A percentile compares a stretch with the other conserved stretches of the same genome.
These are phyloP conservation scores for Hirschfeldia incana DNA, from an alignment of 345 rosid species.

Conservation along the genomic window DNA sequence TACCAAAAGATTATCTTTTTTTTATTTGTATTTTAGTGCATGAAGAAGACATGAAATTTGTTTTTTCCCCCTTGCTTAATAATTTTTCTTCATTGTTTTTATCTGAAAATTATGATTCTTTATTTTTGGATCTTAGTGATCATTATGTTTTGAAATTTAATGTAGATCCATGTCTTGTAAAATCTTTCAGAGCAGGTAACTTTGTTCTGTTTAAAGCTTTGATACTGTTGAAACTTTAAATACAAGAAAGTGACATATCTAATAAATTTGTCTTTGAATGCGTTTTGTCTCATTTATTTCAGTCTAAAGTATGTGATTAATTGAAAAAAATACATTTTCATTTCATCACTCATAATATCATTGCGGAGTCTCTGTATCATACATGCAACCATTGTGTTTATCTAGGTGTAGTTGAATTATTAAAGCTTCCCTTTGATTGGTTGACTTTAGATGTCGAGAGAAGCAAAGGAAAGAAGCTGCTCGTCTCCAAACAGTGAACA, in stretches of 20 bases:
- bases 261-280: slow-evolving; percentile 37
- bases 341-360: no score
- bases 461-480: slow-evolving; percentile 97
- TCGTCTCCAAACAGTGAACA: slow-evolving; percentile 86
- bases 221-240: slow-evolving; percentile 18
- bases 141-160: slow-evolving; percentile 11
- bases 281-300: slow-evolving; percentile 18
- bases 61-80: not conserved
- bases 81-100: not conserved
- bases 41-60: not conserved
- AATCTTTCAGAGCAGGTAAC: slow-evolving; percentile 5
- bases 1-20: not conserved
- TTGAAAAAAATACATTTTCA: not conserved
- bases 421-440: not conserved
- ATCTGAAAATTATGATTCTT: not conserved
- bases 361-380: not conserved
- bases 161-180: slow-evolving; percentile 20
- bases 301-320: not conserved
- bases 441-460: slow-evolving; percentile 74
- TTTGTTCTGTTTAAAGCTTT: slow-evolving; percentile 18
- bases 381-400: not conserved
- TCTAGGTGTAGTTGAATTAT: not conserved
- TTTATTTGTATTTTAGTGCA: not conserved
- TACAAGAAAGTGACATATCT: slow-evolving; percentile 32
- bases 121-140: slow-evolving; percentile 21